A percentile compares a stretch with the other conserved stretches of the same genome.
Evolutionary conservation across 768 basidiomycete species (phyloP).

Genomic region (Rhizopogon roseolus): DNA sequence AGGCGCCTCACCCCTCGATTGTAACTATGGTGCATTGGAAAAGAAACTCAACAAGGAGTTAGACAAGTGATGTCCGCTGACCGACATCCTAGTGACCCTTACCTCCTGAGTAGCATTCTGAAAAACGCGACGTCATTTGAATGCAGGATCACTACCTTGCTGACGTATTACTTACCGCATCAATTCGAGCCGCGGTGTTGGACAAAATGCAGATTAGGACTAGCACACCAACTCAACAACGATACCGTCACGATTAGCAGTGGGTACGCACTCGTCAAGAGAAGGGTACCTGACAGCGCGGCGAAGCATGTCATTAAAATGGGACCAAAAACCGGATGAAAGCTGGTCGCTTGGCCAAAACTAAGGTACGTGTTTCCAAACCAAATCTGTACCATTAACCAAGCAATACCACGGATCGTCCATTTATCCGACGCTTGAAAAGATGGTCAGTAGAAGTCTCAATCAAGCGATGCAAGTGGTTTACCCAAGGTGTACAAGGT

Average conservation of each 20-base stretch:
- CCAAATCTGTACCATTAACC: slow-evolving; percentile 87
- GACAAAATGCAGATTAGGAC: slow-evolving; percentile 88
- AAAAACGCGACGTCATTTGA: neutral
- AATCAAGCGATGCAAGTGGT: neutral
- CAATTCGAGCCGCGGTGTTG: slow-evolving; percentile 80
- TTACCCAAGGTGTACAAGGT: slow-evolving; percentile 50
- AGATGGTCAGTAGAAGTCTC: slow-evolving; percentile 19
- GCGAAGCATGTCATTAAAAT: slow-evolving; percentile 79
- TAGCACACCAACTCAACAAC: slow-evolving; percentile 4
- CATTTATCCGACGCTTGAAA: slow-evolving; percentile 25
- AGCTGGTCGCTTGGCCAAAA: slow-evolving; percentile 51
- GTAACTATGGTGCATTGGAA: slow-evolving; percentile 86
- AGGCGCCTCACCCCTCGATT: slow-evolving; percentile 69
- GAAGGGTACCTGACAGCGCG: slow-evolving; percentile 70
- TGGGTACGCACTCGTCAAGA: slow-evolving; percentile 65
- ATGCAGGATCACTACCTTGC: neutral
- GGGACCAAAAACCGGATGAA: slow-evolving; percentile 70
- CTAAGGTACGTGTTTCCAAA: slow-evolving; percentile 72
- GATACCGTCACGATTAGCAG: neutral
- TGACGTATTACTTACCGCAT: slow-evolving; percentile 37
- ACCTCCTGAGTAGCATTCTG: slow-evolving; percentile 63
- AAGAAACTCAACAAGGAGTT: slow-evolving; percentile 52
- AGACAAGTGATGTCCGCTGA: slow-evolving; percentile 5
- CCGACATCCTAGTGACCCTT: neutral
- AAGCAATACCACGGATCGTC: slow-evolving; percentile 52